Conservation (phyloP, 768 basidiomycete species). For the Auricularia heimuer region DNA sequence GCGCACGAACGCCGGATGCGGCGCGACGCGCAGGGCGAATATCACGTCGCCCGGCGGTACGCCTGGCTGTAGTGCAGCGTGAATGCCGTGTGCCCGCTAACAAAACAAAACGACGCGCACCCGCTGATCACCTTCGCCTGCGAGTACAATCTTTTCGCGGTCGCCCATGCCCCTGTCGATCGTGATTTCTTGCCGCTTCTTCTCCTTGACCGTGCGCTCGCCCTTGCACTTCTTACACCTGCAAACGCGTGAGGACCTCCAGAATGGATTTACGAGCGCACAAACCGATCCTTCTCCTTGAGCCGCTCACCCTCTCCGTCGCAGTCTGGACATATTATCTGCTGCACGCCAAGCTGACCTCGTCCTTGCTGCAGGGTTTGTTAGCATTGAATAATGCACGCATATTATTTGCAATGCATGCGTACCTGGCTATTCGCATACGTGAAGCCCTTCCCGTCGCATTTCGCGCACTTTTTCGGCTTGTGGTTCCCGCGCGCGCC, state of each 20-base stretch:
- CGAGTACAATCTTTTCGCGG: slow-evolving; percentile 73
- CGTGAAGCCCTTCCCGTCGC: slow-evolving; percentile 77
- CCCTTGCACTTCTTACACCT: slow-evolving; percentile 98
- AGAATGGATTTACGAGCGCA: slow-evolving; percentile 1
- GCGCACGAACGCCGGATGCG: slow-evolving; percentile 76
- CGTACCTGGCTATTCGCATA: slow-evolving; percentile 40
- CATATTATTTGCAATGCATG: background rate
- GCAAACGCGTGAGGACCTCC: background rate
- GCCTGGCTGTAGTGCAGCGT: slow-evolving; percentile 47
- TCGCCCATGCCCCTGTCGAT: slow-evolving; percentile 83
- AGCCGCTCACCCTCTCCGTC: slow-evolving; percentile 58
- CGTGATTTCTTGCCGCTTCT: slow-evolving; percentile 78
- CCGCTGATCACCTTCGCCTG: slow-evolving; percentile 88
- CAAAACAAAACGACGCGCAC: slow-evolving; percentile 29
- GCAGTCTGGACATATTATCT: slow-evolving; percentile 52
- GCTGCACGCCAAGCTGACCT: slow-evolving; percentile 19
- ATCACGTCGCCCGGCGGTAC: slow-evolving; percentile 85
- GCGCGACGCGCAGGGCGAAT: slow-evolving; percentile 58
- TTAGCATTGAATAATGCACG: no score
- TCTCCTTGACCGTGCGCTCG: slow-evolving; percentile 71
- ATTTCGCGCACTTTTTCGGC: slow-evolving; percentile 68
- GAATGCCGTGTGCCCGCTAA: background rate
- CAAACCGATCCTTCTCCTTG: slow-evolving; percentile 75
- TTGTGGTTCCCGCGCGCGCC: slow-evolving; percentile 81
- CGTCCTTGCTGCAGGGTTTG: background rate